Evolutionary conservation across 169 alveolate genomes (phyloP).

Genomic region (Eimeria acervulina): DNA sequence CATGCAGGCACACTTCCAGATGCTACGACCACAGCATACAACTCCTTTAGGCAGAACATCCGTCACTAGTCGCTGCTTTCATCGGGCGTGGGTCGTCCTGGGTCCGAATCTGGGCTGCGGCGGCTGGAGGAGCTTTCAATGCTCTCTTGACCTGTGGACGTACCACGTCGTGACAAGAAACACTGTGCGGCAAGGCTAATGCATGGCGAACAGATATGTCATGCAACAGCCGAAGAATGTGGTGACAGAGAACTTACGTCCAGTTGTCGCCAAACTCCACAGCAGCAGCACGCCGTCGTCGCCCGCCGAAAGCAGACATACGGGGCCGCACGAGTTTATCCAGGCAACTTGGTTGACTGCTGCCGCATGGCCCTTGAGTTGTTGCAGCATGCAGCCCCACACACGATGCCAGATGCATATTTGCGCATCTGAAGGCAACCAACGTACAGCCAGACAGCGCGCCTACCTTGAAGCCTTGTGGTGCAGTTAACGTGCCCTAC

Average conservation of each 20-base stretch:
- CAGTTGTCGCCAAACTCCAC: slow-evolving; percentile 32
- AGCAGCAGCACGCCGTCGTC: slow-evolving; percentile 69
- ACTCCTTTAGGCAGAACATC: background rate
- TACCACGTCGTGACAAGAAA: background rate
- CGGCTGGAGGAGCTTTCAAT: background rate
- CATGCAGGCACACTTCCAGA: background rate
- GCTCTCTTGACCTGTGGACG: slow-evolving; percentile 19
- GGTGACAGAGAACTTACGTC: background rate
- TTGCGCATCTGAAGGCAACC: slow-evolving; percentile 85
- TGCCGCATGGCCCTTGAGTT: slow-evolving; percentile 90
- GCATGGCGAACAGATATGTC: background rate
- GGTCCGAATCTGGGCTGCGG: slow-evolving; percentile 11
- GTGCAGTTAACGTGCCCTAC: background rate
- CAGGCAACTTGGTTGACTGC: slow-evolving; percentile 93
- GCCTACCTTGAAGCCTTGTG: background rate
- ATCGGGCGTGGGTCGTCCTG: slow-evolving; percentile 41
- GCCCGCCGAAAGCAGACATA: slow-evolving; percentile 60
- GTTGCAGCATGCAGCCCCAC: slow-evolving; percentile 90
- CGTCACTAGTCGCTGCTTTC: slow-evolving; percentile 17
- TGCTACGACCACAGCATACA: background rate
- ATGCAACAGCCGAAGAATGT: background rate
- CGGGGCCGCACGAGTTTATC: slow-evolving; percentile 81
- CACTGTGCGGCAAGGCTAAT: background rate
- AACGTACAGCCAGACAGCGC: background rate
- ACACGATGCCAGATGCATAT: slow-evolving; percentile 93